Base-by-base conservation (phyloP, 106 monocot genomes). In the Allium fistulosum region DNA sequence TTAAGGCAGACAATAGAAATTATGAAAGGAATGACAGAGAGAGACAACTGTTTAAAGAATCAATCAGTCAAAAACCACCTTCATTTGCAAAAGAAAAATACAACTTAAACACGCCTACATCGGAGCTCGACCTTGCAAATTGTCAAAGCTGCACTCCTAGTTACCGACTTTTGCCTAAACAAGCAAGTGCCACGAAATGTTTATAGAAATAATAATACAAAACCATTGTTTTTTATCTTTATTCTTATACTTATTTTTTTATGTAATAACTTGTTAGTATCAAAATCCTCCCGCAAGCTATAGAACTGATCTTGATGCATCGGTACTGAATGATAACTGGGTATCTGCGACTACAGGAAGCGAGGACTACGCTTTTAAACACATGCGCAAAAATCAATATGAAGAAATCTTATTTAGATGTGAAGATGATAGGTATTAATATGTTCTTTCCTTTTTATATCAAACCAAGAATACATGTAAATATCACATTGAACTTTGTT, bases 371-470 rank as follows among this genome's bases (percentile, higher is more conserved):
- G 92, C 97, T 56, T 93, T 99, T 63, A 99, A 99, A 75, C 92
- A 99, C 78, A 93, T 93, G 97, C 82, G 97, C 7, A 99, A 93
- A 71, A 99, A 99, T 71, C 97, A 90, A 51, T 99, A 90, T 46
- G 97, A 99, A 74, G 97, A 99, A 74, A 99, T 88, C 70, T 83
- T 99, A 27, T 99, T 99, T 83, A 80, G 86, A 79, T 99, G 97
- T 71, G 97, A 99, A 83, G 97, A 99, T 81, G 97, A 99, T 63
- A 93, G 92, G 97, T 99, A 70, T 14, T 65, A 9, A 6, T 49
- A 14, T 15, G 47, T 63, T n/a, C 18, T 18, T 48, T 12, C 47
- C 11, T 11, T 46, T 27, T 14, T 37, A 13, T 28, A 28, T 28
- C 28, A 28, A 28, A 28, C 28, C 28, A 28, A 28, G 28, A 28